Evolutionary conservation across 305 asterid genomes (phyloP).

Genomic region (Solanum hybrid): DNA sequence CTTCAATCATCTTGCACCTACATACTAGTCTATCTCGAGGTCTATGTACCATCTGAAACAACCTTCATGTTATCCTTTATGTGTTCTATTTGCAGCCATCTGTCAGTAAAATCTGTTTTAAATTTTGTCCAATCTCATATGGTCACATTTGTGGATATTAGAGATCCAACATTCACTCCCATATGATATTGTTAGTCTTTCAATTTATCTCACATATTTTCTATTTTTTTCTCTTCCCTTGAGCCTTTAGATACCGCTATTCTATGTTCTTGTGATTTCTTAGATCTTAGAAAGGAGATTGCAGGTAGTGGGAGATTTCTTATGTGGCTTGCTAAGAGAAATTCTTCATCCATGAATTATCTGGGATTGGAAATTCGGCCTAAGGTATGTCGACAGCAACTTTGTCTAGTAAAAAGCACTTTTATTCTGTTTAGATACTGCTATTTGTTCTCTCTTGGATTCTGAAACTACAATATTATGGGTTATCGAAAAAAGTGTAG

Average conservation of each 20-base stretch:
- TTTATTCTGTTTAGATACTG: slow-evolving; percentile 9
- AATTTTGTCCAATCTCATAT: background rate
- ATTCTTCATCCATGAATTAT: slow-evolving; percentile 44
- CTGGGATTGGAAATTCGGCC: slow-evolving; percentile 88
- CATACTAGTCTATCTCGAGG: background rate
- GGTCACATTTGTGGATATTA: background rate
- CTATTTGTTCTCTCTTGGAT: slow-evolving; percentile 4
- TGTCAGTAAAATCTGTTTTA: background rate
- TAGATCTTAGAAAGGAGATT: background rate
- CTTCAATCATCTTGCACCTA: background rate
- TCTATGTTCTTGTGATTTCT: background rate
- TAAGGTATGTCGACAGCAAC: slow-evolving; percentile 46
- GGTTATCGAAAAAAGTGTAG: background rate
- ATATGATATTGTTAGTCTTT: background rate
- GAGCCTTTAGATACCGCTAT: background rate
- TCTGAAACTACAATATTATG: background rate
- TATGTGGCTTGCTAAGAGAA: slow-evolving; percentile 59
- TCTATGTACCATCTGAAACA: background rate
- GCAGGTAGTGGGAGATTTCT: slow-evolving; percentile 95
- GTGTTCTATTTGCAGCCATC: background rate
- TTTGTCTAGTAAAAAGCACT: slow-evolving; percentile 4
- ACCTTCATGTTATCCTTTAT: background rate
- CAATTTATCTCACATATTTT: background rate
- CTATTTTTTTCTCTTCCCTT: background rate
- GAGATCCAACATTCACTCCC: background rate